phyloP scores from a whole-genome alignment of 1,284 basidiomycete species.

The Agaricales sp. region DNA sequence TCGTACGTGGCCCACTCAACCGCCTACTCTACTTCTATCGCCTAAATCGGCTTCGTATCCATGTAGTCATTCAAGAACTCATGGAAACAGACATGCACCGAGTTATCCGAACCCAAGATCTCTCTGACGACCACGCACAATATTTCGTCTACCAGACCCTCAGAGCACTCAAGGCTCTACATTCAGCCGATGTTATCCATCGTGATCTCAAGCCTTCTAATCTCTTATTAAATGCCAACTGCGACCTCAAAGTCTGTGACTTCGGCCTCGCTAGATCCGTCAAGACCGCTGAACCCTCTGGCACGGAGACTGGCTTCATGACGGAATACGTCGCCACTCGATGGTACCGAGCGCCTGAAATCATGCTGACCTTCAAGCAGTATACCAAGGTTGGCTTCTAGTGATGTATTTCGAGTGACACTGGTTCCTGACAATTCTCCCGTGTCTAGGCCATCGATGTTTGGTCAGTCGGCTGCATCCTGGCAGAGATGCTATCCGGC shows the following conservation, averaged over 20 bases:
- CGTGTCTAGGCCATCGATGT: slow-evolving; percentile 90
- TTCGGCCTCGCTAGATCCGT: slow-evolving; percentile 87
- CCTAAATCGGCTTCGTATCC: too few species aligned
- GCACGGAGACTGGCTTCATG: slow-evolving; percentile 86
- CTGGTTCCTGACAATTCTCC: slow-evolving; percentile 13
- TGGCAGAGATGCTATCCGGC: slow-evolving; percentile 93
- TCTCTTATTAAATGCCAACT: slow-evolving; percentile 91
- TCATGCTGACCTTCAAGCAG: slow-evolving; percentile 95
- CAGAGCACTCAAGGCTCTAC: slow-evolving; percentile 88
- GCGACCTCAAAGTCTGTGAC: slow-evolving; percentile 92
- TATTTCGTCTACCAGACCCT: slow-evolving; percentile 85
- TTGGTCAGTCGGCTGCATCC: slow-evolving; percentile 95
- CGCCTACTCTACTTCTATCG: slow-evolving; percentile 7
- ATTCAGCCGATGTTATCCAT: slow-evolving; percentile 92
- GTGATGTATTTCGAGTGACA: slow-evolving; percentile 3
- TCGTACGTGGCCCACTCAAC: slow-evolving; percentile 34
- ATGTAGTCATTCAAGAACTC: slow-evolving; percentile 61
- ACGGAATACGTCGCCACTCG: slow-evolving; percentile 92
- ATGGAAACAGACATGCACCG: slow-evolving; percentile 71
- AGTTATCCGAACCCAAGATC: slow-evolving; percentile 70
- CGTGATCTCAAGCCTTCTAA: slow-evolving; percentile 95
- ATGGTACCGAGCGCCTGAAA: slow-evolving; percentile 92
- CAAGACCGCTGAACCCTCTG: slow-evolving; percentile 76
- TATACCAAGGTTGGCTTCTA: slow-evolving; percentile 69
- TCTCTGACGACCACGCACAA: slow-evolving; percentile 72